Conservation (phyloP, 805 yeast species). For the Starmera quercuum region DNA sequence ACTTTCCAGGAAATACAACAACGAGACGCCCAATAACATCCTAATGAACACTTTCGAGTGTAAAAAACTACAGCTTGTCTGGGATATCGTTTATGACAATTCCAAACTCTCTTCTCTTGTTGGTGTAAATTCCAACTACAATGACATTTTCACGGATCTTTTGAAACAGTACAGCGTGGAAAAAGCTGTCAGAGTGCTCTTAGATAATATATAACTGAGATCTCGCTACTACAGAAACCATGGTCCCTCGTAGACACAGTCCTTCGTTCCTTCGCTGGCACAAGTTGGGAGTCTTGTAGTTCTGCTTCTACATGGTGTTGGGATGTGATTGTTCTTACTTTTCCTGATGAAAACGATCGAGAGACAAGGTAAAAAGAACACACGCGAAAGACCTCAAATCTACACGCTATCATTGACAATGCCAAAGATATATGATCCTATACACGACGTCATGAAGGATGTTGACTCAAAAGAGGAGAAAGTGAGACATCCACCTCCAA, state of each 20-base stretch:
- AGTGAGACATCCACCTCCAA: too few relatives aligned
- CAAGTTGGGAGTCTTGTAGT: too few relatives aligned
- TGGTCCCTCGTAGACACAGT: too few relatives aligned
- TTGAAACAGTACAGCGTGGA: slow-evolving; percentile 7
- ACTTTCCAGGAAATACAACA: not conserved
- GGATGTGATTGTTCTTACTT: not conserved
- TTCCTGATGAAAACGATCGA: not conserved
- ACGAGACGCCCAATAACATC: not conserved
- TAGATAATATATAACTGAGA: slow-evolving; percentile 2
- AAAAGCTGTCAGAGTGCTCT: slow-evolving; percentile 4
- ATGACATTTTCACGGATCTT: slow-evolving; percentile 8
- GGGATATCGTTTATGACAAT: slow-evolving; percentile 11
- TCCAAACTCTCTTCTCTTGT: not conserved
- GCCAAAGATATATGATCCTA: not conserved
- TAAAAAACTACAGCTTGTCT: slow-evolving; percentile 3
- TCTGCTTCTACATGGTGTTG: not conserved
- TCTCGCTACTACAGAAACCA: too few relatives aligned
- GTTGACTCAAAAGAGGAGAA: too few relatives aligned
- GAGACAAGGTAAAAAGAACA: too few relatives aligned
- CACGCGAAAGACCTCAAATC: too few relatives aligned
- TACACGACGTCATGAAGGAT: slow-evolving; percentile 1
- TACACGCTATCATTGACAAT: not conserved
- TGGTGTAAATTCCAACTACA: slow-evolving; percentile 6
- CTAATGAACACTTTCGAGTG: not conserved
- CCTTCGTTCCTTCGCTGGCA: too few relatives aligned